A percentile compares a stretch with the other conserved stretches of the same genome.
Evolutionary conservation across 768 basidiomycete genomes (phyloP).

Genomic region (Gloeostereum incarnatum): DNA sequence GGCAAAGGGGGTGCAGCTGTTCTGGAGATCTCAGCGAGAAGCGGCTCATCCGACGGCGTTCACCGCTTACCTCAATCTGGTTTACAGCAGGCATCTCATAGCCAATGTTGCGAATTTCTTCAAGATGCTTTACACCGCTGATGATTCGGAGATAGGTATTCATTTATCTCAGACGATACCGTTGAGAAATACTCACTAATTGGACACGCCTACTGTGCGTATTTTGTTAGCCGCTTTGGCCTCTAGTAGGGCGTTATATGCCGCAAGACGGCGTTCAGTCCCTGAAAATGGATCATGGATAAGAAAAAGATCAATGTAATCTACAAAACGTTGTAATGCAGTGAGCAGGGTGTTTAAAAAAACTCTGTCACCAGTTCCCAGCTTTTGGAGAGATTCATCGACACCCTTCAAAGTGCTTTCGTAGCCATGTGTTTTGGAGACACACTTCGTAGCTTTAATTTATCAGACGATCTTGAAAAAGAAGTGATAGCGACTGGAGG

Average conservation of each 20-base stretch:
- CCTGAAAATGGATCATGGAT: slow-evolving; percentile 70
- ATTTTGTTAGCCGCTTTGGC: slow-evolving; percentile 59
- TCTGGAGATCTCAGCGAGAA: neutral
- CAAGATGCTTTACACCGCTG: slow-evolving; percentile 62
- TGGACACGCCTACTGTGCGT: slow-evolving; percentile 71
- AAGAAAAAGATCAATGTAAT: slow-evolving; percentile 66
- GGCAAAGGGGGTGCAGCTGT: slow-evolving; percentile 79
- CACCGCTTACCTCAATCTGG: slow-evolving; percentile 59
- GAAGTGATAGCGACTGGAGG: neutral
- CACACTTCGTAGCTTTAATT: slow-evolving; percentile 54
- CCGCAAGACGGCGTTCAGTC: slow-evolving; percentile 51
- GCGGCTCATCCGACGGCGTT: neutral
- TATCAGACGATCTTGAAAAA: slow-evolving; percentile 2
- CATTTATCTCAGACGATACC: neutral
- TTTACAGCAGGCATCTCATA: slow-evolving; percentile 65
- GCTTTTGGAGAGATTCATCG: slow-evolving; percentile 47
- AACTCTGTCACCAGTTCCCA: slow-evolving; percentile 42
- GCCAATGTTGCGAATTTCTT: slow-evolving; percentile 61
- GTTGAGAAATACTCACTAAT: slow-evolving; percentile 45
- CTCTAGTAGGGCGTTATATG: slow-evolving; percentile 62
- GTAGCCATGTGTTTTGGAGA: slow-evolving; percentile 51
- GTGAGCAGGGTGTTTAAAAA: neutral
- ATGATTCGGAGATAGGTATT: neutral
- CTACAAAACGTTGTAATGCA: slow-evolving; percentile 20
- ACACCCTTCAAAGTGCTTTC: slow-evolving; percentile 49